phyloP scores from a whole-genome alignment of 176 grass and related monocot genomes.

The Lolium multiflorum region DNA sequence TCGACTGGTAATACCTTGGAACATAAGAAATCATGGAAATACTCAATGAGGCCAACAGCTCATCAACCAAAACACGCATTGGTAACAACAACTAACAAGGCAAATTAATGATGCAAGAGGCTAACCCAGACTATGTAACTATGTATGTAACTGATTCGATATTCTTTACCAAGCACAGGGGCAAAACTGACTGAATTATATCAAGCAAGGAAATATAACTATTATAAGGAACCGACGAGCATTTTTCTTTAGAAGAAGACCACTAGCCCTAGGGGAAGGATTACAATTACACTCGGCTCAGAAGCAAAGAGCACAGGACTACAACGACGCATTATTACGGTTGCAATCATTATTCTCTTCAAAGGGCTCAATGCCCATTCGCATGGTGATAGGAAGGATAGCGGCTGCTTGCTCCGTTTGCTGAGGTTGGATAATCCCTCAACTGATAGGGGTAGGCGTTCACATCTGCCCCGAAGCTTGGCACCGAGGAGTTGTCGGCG shows the following conservation, averaged over 20 bases:
- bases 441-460: constrained; percentile 64
- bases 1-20: neutral
- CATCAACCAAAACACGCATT: neutral
- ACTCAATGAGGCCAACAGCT: neutral
- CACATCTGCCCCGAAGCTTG: constrained; percentile 50
- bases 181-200: constrained; percentile 50
- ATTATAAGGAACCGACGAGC: constrained; percentile 36
- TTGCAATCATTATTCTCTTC: constrained; percentile 37
- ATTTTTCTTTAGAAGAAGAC: constrained; percentile 60
- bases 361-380: constrained; percentile 63
- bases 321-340: constrained; percentile 66
- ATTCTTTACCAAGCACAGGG: constrained; percentile 34
- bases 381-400: constrained; percentile 69
- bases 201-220: constrained; percentile 35
- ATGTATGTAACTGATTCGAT: constrained; percentile 28
- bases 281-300: constrained; percentile 70
- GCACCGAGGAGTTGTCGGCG: constrained; percentile 48
- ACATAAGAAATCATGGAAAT: neutral
- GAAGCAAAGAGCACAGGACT: constrained; percentile 54
- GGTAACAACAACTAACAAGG: neutral
- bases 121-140: neutral
- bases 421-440: constrained; percentile 55
- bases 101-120: neutral
- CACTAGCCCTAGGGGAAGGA: constrained; percentile 41
- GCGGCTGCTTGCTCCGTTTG: constrained; percentile 43